These are phyloP conservation scores for Xenoacremonium recifei DNA, from an alignment of 2,329 filamentous ascomycete genomes.

Conservation along the genomic window DNA sequence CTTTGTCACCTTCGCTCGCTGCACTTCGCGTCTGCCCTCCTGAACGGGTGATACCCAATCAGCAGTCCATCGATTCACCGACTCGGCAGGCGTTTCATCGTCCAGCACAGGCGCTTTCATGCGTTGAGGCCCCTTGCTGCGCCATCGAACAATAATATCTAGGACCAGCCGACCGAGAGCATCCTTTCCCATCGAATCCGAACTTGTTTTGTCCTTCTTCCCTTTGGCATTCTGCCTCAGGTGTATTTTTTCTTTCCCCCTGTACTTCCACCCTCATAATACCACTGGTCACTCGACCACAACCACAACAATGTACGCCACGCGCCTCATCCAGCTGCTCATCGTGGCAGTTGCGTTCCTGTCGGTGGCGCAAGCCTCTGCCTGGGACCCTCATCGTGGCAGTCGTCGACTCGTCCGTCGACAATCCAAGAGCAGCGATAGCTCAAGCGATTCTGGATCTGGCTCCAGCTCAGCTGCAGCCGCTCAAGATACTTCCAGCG, in stretches of 20 bases:
- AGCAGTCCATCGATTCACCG: not conserved
- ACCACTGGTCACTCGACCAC: not conserved
- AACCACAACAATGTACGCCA: constrained; percentile 43
- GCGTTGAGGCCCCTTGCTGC: not conserved
- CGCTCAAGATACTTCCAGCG: not conserved
- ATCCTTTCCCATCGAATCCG: not conserved
- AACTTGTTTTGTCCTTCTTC: not conserved
- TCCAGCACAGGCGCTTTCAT: constrained; percentile 1
- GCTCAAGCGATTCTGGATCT: constrained; percentile 10
- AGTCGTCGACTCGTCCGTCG: constrained; percentile 18
- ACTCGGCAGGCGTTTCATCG: constrained; percentile 1
- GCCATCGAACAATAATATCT: constrained; percentile 1
- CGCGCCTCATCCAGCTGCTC: constrained; percentile 45
- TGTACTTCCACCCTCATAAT: not conserved
- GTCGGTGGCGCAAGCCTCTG: constrained; percentile 44
- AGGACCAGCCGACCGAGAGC: constrained; percentile 1
- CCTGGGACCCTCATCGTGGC: constrained; percentile 23
- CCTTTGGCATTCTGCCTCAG: not conserved
- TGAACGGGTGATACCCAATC: not conserved
- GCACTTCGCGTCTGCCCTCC: not conserved
- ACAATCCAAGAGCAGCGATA: constrained; percentile 15
- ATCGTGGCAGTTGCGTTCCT: constrained; percentile 48
- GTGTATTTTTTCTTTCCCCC: not conserved
- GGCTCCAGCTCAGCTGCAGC: constrained; percentile 7
- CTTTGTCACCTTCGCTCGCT: constrained; percentile 5